Conservation (phyloP, 2,329 filamentous ascomycete genomes). For the Aaosphaeria pasadenensis region DNA sequence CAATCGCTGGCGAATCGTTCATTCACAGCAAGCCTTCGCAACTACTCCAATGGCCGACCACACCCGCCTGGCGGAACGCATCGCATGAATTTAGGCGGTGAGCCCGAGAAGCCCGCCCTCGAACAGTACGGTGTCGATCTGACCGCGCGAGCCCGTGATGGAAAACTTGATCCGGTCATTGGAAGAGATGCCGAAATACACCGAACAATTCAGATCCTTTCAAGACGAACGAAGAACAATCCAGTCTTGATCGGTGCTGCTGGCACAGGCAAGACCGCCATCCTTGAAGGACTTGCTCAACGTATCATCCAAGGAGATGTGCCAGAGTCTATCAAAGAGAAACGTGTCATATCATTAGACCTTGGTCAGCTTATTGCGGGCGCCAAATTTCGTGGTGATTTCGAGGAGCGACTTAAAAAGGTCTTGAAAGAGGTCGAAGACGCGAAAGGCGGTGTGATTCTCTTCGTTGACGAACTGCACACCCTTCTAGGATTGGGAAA, state of each 20-base stretch:
- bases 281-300: slow-evolving; percentile 84
- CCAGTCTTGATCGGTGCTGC: slow-evolving; percentile 90
- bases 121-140: slow-evolving; percentile 91
- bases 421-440: slow-evolving; percentile 90
- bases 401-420: slow-evolving; percentile 88
- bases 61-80: slow-evolving; percentile 91
- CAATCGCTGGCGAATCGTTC: no score
- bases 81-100: slow-evolving; percentile 82
- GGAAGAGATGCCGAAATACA: slow-evolving; percentile 90
- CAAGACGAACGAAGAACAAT: slow-evolving; percentile 91
- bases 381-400: slow-evolving; percentile 92
- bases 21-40: slow-evolving; percentile 32
- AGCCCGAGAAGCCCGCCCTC: slow-evolving; percentile 76
- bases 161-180: slow-evolving; percentile 94
- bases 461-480: slow-evolving; percentile 95
- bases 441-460: slow-evolving; percentile 81
- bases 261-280: slow-evolving; percentile 91
- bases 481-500: slow-evolving; percentile 89
- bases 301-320: slow-evolving; percentile 91
- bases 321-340: slow-evolving; percentile 93
- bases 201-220: slow-evolving; percentile 89
- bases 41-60: slow-evolving; percentile 60
- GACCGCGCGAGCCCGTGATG: slow-evolving; percentile 77
- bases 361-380: slow-evolving; percentile 91
- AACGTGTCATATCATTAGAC: slow-evolving; percentile 82